These are phyloP conservation scores for Fraxinus velutina DNA, from an alignment of 305 asterid species.

Conservation along the genomic window DNA sequence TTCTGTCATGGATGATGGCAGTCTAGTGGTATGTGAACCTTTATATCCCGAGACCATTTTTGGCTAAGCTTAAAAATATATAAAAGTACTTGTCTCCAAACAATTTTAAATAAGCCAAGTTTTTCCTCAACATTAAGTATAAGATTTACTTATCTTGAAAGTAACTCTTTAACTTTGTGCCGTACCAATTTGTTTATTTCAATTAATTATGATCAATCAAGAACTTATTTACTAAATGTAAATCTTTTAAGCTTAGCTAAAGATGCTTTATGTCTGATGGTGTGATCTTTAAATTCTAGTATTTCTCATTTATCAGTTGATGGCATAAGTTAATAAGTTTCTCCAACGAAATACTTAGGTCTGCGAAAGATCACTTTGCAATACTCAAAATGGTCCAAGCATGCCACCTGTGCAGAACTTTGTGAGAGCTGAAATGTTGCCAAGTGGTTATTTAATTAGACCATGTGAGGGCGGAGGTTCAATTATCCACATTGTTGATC, in stretches of 20 bases:
- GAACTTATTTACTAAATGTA: neutral
- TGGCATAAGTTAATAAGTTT: neutral
- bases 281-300: neutral
- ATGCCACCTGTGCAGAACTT: constrained; percentile 82
- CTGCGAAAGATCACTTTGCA: constrained; percentile 78
- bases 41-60: neutral
- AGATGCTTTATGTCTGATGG: neutral
- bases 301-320: neutral
- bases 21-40: constrained; percentile 61
- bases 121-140: neutral
- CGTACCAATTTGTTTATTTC: neutral
- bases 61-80: neutral
- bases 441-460: constrained; percentile 87
- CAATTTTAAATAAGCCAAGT: neutral
- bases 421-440: constrained; percentile 83
- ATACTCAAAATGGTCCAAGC: constrained; percentile 77
- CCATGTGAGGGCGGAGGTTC: constrained; percentile 95
- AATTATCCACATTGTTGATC: constrained; percentile 82
- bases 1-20: constrained; percentile 82
- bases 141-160: neutral
- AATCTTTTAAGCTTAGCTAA: neutral
- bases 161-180: neutral
- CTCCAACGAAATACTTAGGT: constrained; percentile 39
- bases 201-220: neutral
- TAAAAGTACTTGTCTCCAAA: neutral